These are phyloP conservation scores for Apiospora saccharicola DNA, from an alignment of 2,329 filamentous ascomycete genomes.

Conservation along the genomic window DNA sequence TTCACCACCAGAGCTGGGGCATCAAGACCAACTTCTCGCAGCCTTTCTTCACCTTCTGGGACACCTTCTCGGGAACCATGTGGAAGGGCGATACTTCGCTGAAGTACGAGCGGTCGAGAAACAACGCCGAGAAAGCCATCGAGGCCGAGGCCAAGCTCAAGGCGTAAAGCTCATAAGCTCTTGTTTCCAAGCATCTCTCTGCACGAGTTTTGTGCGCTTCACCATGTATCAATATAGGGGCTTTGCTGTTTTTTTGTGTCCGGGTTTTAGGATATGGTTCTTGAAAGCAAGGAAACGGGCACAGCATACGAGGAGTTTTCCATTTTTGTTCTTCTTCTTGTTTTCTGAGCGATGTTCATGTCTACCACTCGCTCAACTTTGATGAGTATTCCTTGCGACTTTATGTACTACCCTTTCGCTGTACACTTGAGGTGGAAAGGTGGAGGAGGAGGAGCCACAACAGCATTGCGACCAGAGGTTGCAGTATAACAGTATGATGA, in stretches of 20 bases:
- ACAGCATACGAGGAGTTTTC: conserved; percentile 15
- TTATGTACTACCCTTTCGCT: conserved; percentile 2
- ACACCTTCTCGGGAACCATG: conserved; percentile 79
- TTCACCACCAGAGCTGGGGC: conserved; percentile 98
- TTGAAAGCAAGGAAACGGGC: conserved; percentile 4
- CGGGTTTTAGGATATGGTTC: conserved; percentile 15
- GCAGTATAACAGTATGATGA: conserved; percentile 18
- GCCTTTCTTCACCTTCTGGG: conserved; percentile 97
- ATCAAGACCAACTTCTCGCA: conserved; percentile 96
- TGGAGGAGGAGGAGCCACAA: neutral
- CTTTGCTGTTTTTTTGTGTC: neutral
- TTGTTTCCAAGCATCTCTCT: neutral
- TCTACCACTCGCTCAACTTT: conserved; percentile 3
- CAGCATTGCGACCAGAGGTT: neutral
- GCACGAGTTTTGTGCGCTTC: conserved; percentile 20
- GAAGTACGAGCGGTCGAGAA: conserved; percentile 51
- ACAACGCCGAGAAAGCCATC: conserved; percentile 48
- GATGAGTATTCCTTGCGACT: conserved; percentile 11
- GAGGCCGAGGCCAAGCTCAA: conserved; percentile 49
- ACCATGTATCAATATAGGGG: conserved; percentile 20
- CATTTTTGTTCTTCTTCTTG: conserved; percentile 7
- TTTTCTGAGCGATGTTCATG: conserved; percentile 19
- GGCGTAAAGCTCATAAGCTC: neutral
- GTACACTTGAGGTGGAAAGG: conserved; percentile 2
- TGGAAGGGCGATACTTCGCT: conserved; percentile 71